Base-by-base conservation (phyloP, 2,329 filamentous ascomycete genomes). In the Fusarium avenaceum region DNA sequence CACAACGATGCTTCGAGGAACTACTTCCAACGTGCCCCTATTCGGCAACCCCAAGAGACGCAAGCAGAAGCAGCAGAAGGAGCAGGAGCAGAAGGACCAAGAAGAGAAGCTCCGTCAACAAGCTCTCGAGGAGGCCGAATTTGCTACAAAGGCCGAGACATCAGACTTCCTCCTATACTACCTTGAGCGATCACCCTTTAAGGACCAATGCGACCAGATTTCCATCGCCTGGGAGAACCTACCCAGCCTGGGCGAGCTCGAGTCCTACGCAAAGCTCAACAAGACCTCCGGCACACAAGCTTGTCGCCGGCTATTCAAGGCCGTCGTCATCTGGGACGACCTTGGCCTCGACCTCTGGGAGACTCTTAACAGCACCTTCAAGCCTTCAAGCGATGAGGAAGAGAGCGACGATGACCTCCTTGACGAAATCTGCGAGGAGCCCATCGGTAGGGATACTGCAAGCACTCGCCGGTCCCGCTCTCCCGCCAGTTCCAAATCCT, bases 291-390 rank as follows among this genome's bases (percentile, higher is more conserved):
- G 78, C 57, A 80, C 78, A 5, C 73, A 74, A 38, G 76, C 76
- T 39, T 80, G 78, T 63, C 73, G 78, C 33, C 74, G 75, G 15
- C 70, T 80, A 6, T 80, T 80, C 75, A 80, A 78, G 63, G 78
- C 78, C 26, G 75, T 76, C 13, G 78, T 80, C 39, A 75, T 80
- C 35, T 80, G 78, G 78, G 78, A 80, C 55, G 75, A 79, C 39
- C 72, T 80, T 30, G 78, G 78, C 35, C 76, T 74, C 51, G 72
- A 74, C 33, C 72, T 80, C 35, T 80, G 78, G 78, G 68, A 74
- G 67, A 72, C 60, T 7, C 72, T 74, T 26, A 73, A 62, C 62
- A 63, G 43, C 51, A 65, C 61, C n/a, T 44, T 65, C 32, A 50
- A 59, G 42, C 61, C 55, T 40, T 10, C 39, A 39, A 47, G 46